Conservation (phyloP, 2,329 filamentous ascomycete genomes). For the Sclerotinia trifoliorum region DNA sequence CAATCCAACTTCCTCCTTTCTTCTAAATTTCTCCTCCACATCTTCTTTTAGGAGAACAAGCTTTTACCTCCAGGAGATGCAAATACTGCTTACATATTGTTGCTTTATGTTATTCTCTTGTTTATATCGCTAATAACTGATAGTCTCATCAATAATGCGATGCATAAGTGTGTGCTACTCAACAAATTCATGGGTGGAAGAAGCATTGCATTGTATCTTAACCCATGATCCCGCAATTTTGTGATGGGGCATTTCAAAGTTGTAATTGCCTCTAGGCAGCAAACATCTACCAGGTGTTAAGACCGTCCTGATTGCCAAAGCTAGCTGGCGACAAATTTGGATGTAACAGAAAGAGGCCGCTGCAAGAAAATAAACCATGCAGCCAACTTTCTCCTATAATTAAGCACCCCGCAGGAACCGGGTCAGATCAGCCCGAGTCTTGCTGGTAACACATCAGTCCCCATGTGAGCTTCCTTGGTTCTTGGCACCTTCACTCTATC, state of each 20-base stretch:
- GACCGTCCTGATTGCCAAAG: background rate
- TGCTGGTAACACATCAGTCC: background rate
- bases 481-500: slow-evolving; percentile 40
- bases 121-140: background rate
- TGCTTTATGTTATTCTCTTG: background rate
- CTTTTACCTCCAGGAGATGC: background rate
- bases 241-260: background rate
- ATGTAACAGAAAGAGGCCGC: background rate
- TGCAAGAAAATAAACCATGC: background rate
- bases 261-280: background rate
- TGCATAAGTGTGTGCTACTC: background rate
- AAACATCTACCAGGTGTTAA: background rate
- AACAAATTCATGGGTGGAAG: background rate
- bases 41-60: background rate
- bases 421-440: background rate
- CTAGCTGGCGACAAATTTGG: background rate
- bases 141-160: background rate
- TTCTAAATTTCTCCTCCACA: too few relatives aligned
- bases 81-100: background rate
- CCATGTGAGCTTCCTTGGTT: slow-evolving; percentile 29
- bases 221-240: background rate
- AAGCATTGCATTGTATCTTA: background rate
- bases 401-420: background rate
- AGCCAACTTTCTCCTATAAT: background rate
- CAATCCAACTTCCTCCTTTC: background rate